These are phyloP conservation scores for Rhodosporidiobolus sp. DNA, from an alignment of 768 basidiomycete species.

Conservation along the genomic window DNA sequence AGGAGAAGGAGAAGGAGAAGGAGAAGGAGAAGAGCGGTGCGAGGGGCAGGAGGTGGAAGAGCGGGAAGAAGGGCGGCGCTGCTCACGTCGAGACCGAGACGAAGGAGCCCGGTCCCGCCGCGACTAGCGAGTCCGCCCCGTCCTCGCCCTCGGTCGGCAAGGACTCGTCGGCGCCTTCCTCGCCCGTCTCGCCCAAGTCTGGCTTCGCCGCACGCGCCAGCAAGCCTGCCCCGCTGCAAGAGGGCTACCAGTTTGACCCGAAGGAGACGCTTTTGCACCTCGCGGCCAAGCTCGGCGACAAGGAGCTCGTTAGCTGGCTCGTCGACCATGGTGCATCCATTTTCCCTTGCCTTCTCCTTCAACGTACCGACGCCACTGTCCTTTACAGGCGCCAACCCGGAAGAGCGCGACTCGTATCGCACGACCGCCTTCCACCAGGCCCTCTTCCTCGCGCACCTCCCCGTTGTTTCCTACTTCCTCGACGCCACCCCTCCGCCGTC, in stretches of 20 bases:
- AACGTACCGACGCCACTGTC: not conserved
- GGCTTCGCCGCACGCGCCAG: not conserved
- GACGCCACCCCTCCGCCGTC: slow-evolving; percentile 60
- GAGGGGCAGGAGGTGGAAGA: not conserved
- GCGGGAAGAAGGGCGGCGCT: not conserved
- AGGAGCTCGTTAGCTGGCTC: slow-evolving; percentile 65
- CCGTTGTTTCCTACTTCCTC: slow-evolving; percentile 62
- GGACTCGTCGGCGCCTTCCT: not conserved
- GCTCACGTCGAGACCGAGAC: not conserved
- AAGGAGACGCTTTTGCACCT: slow-evolving; percentile 70
- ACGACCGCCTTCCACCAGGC: slow-evolving; percentile 68
- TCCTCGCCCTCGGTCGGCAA: not conserved
- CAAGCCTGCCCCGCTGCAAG: not conserved
- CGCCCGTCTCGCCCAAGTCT: not conserved
- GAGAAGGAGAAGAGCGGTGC: too few relatives aligned
- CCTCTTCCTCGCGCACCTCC: slow-evolving; percentile 56
- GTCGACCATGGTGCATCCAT: slow-evolving; percentile 63
- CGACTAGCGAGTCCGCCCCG: not conserved
- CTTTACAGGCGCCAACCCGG: slow-evolving; percentile 64
- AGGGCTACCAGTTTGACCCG: slow-evolving; percentile 50
- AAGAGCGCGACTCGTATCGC: slow-evolving; percentile 62
- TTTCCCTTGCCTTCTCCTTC: slow-evolving; percentile 26
- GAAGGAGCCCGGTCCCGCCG: too few relatives aligned
- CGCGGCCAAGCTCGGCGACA: slow-evolving; percentile 51
- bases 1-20: too few relatives aligned